Base-by-base conservation (phyloP, 352 stramenopile species). In the Pythium rhizo-oryzae region DNA sequence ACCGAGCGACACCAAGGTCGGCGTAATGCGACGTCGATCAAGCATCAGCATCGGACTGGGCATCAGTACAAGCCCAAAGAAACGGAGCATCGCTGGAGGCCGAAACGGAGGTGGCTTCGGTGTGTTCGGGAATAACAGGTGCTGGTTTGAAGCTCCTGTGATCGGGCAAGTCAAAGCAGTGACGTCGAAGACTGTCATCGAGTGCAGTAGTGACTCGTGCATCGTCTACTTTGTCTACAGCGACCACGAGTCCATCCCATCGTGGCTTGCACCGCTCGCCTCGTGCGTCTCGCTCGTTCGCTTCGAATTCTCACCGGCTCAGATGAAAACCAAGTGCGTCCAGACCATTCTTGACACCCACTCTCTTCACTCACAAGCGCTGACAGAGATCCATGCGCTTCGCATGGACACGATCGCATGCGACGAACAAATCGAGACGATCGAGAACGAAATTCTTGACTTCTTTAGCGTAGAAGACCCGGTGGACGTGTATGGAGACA, bases 381-480 rank as follows among this genome's bases (percentile, higher is more conserved):
- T 87, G 6, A 92, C 80, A 0, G 80, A 89, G 53, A 81, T 89
- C 7, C 70, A 81, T 16, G 65, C 79, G 6, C 62, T 91, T 0
- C 63, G 77, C 21, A 37, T 81, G 7, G 82, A 91, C n/a, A 76
- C 75, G 39, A 47, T 88, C 4, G 53, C 77, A 16, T 87, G 72
- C 30, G 72, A 89, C 8, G 77, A 90, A 41, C 84, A 92, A 55
- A 79, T 86, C 7, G 71, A 79, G 18, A 75, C 71, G 0, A 73
- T 92, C 5, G 84, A 92, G 57, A 78, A 82, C 53, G 80, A 92
- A 19, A 59, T 92, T 5, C 62, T 92, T 5, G 80, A 86, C 9
- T 89, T 91, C 37, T 82, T 92, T 23, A 76, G 70, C 37, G 65
- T 70, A 0, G 76, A 90, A 30, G 58, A 80, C 2, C 65, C 79